A percentile compares a stretch with the other conserved stretches of the same genome.
Conservation (phyloP, 192 early-diverging fungal species). For the Entophlyctis helioformis region DNA sequence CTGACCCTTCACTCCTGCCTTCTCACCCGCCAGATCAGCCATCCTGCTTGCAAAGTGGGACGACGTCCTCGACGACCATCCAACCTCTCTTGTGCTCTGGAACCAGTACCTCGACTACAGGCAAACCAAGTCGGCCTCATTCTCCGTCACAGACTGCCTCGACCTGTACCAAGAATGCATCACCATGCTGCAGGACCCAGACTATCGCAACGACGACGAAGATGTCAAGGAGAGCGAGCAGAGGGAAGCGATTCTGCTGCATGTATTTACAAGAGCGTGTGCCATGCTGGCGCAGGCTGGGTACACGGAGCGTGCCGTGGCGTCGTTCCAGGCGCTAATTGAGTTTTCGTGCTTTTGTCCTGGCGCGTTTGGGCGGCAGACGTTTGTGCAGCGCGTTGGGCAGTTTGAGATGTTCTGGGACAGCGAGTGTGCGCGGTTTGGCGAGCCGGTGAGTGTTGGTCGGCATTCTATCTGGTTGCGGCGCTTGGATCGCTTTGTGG, state of each 20-base stretch:
- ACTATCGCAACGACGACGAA: too few species aligned
- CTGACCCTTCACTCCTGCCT: background rate
- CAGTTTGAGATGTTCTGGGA: constrained; percentile 39
- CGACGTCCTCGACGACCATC: constrained; percentile 9
- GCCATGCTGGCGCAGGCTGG: constrained; percentile 12
- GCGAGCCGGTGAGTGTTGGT: constrained; percentile 24
- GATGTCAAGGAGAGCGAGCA: too few species aligned
- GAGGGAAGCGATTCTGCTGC: constrained; percentile 12
- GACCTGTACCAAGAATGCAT: constrained; percentile 26
- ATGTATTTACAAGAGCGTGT: constrained; percentile 20
- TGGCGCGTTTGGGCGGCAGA: constrained; percentile 11
- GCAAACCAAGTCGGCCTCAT: constrained; percentile 22
- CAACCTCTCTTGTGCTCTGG: constrained; percentile 16
- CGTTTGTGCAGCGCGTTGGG: constrained; percentile 19
- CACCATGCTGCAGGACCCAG: too few species aligned
- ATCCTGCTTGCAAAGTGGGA: constrained; percentile 28
- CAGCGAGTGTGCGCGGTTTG: constrained; percentile 25
- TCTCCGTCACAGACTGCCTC: constrained; percentile 15
- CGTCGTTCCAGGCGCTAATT: constrained; percentile 29
- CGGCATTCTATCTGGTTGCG: too few species aligned
- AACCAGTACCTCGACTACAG: constrained; percentile 29
- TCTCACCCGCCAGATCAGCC: constrained; percentile 1
- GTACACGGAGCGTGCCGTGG: constrained; percentile 25
- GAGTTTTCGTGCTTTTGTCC: constrained; percentile 35
- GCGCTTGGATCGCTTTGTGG: too few species aligned